Conservation (phyloP, 1,284 basidiomycete species). For the Cryptococcus hybrid region DNA sequence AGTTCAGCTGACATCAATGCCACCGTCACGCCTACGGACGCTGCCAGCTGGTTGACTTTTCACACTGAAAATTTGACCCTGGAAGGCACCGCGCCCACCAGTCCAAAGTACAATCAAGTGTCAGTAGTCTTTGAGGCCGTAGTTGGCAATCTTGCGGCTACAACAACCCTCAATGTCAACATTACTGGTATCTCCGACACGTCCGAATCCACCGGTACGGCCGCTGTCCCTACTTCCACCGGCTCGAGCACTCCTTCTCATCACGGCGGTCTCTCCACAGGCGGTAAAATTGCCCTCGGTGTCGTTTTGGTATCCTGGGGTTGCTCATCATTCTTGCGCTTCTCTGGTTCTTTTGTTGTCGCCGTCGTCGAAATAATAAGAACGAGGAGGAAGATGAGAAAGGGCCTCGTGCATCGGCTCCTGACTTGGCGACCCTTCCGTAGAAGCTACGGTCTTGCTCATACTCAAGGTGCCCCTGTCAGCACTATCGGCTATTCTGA, state of each 20-base stretch:
- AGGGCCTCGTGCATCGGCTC: slow-evolving; percentile 21
- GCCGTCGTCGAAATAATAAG: slow-evolving; percentile 26
- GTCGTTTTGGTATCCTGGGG: slow-evolving; percentile 43
- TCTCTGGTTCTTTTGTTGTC: slow-evolving; percentile 43
- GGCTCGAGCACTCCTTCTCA: neutral
- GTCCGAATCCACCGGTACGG: slow-evolving; percentile 11
- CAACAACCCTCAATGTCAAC: slow-evolving; percentile 26
- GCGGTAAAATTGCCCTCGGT: slow-evolving; percentile 47
- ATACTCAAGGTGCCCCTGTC: neutral
- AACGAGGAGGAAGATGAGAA: slow-evolving; percentile 8
- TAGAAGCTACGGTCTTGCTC: neutral
- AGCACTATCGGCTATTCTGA: neutral
- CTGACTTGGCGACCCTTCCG: slow-evolving; percentile 27
- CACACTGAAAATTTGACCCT: slow-evolving; percentile 44
- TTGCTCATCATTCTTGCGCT: slow-evolving; percentile 39
- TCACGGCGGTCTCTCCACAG: slow-evolving; percentile 36
- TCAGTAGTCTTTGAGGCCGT: slow-evolving; percentile 37
- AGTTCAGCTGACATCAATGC: slow-evolving; percentile 29
- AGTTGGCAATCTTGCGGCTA: slow-evolving; percentile 21
- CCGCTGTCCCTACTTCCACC: slow-evolving; percentile 6
- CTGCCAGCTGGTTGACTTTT: slow-evolving; percentile 48
- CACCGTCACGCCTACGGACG: slow-evolving; percentile 39
- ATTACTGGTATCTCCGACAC: slow-evolving; percentile 30
- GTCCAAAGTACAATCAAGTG: slow-evolving; percentile 32
- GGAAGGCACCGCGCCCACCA: slow-evolving; percentile 36